A percentile compares a stretch with the other conserved stretches of the same genome.
These are phyloP conservation scores for Calycina herbarum DNA, from an alignment of 2,329 filamentous ascomycete species.

Conservation along the genomic window DNA sequence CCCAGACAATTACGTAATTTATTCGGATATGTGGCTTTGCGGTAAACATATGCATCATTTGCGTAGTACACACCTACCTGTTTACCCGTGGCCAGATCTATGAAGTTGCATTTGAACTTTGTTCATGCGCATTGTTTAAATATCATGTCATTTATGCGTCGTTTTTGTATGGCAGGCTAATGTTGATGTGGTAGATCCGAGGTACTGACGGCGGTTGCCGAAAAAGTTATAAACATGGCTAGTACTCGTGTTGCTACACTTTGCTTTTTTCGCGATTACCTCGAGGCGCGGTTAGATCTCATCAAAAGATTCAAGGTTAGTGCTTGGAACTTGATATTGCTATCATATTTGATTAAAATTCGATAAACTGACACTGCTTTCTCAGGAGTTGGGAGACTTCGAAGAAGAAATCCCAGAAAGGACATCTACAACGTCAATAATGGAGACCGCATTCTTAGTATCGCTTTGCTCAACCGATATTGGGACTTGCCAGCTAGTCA, in stretches of 20 bases:
- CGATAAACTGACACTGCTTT: constrained; percentile 32
- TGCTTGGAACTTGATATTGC: constrained; percentile 1
- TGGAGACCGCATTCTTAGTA: constrained; percentile 63
- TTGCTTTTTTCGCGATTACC: constrained; percentile 51
- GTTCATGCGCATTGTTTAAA: background rate
- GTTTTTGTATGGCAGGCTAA: background rate
- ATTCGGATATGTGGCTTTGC: background rate
- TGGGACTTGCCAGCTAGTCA: constrained; percentile 64
- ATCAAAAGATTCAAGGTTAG: constrained; percentile 42
- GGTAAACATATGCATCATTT: background rate
- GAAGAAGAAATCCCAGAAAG: constrained; percentile 57
- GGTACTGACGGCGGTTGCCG: constrained; percentile 33
- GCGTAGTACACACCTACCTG: too few relatives aligned
- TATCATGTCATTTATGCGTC: background rate
- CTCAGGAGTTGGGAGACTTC: constrained; percentile 55
- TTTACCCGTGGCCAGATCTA: too few relatives aligned
- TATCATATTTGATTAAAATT: constrained; percentile 30
- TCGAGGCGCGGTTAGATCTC: constrained; percentile 55
- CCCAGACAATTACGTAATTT: background rate
- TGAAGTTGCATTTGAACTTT: too few relatives aligned
- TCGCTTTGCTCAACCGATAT: constrained; percentile 66
- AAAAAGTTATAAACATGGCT: constrained; percentile 31
- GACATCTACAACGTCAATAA: constrained; percentile 51
- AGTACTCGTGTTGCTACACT: constrained; percentile 33
- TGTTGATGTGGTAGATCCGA: constrained; percentile 29